Conservation (phyloP, 108 stramenopile genomes). For the Nitzschia sp. region DNA sequence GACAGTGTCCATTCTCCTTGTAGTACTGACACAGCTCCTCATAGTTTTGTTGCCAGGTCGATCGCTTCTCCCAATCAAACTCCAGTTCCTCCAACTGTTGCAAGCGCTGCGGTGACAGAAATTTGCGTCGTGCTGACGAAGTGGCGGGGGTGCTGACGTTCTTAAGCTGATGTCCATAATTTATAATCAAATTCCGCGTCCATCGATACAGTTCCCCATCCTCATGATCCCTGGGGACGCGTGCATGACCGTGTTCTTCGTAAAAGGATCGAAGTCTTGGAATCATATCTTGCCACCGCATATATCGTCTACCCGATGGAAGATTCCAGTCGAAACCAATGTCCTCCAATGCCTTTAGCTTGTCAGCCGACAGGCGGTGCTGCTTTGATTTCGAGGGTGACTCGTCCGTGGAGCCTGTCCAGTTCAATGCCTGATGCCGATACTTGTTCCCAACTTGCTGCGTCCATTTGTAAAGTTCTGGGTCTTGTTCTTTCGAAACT, state of each 20-base stretch:
- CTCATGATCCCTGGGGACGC: slow-evolving; percentile 23
- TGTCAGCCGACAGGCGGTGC: slow-evolving; percentile 30
- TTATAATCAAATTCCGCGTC: background rate
- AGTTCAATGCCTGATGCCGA: slow-evolving; percentile 20
- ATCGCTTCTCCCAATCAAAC: slow-evolving; percentile 35
- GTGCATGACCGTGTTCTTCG: slow-evolving; percentile 31
- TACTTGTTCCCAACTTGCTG: slow-evolving; percentile 41
- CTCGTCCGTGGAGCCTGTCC: background rate
- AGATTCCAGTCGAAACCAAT: slow-evolving; percentile 26
- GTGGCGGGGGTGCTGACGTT: background rate
- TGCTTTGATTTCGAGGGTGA: background rate
- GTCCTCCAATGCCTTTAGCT: slow-evolving; percentile 25
- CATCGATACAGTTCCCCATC: slow-evolving; percentile 3
- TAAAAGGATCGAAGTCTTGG: slow-evolving; percentile 22
- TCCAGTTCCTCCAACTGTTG: slow-evolving; percentile 23
- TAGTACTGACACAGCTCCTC: slow-evolving; percentile 33
- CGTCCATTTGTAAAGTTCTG: slow-evolving; percentile 38
- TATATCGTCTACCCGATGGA: slow-evolving; percentile 15
- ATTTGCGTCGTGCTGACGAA: background rate
- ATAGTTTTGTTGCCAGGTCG: slow-evolving; percentile 45
- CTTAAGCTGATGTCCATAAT: slow-evolving; percentile 5
- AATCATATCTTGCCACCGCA: slow-evolving; percentile 34
- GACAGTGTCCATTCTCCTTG: slow-evolving; percentile 31
- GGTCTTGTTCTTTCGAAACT: slow-evolving; percentile 19
- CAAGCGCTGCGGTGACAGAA: slow-evolving; percentile 3